Evolutionary conservation across 306 rosid genomes (phyloP).

Genomic region (Psophocarpus tetragonolobus): DNA sequence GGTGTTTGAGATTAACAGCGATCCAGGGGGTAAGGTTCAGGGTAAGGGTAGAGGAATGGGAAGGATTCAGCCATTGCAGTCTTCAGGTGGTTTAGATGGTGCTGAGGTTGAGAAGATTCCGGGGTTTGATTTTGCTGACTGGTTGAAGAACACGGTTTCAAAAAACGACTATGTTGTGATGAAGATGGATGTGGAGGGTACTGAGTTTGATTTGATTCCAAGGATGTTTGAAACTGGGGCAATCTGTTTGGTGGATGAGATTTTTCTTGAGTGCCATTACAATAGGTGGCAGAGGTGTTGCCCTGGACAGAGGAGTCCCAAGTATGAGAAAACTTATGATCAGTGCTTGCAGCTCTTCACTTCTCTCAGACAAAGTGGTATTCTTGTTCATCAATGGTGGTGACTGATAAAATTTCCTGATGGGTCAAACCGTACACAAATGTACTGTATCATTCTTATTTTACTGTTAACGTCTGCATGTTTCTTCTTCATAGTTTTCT

Average conservation of each 20-base stretch:
- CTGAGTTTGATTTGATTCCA: constrained; percentile 88
- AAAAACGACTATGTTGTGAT: constrained; percentile 88
- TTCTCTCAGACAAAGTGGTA: constrained; percentile 77
- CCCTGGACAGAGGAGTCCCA: constrained; percentile 85
- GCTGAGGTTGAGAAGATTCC: constrained; percentile 73
- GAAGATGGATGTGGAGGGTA: constrained; percentile 98
- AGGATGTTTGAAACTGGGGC: constrained; percentile 86
- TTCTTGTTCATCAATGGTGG: constrained; percentile 97
- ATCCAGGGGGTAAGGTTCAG: constrained; percentile 57
- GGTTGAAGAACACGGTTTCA: constrained; percentile 74
- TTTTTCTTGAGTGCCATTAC: constrained; percentile 94
- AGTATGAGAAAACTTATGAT: constrained; percentile 77
- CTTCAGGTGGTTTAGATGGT: constrained; percentile 37
- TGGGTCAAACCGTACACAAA: constrained; percentile 20
- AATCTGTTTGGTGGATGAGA: constrained; percentile 85
- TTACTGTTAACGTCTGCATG: not conserved
- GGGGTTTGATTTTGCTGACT: constrained; percentile 80
- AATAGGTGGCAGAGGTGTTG: constrained; percentile 96
- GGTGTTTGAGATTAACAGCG: constrained; percentile 67
- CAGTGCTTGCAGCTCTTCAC: constrained; percentile 74
- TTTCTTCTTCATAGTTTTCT: constrained; percentile 11
- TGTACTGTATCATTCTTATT: constrained; percentile 33
- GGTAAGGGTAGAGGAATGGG: constrained; percentile 87
- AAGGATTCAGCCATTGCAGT: constrained; percentile 69
- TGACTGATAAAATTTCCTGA: constrained; percentile 28